A percentile compares a stretch with the other conserved stretches of the same genome.
phyloP scores from a whole-genome alignment of 352 stramenopile species.

The Globisporangium solare region DNA sequence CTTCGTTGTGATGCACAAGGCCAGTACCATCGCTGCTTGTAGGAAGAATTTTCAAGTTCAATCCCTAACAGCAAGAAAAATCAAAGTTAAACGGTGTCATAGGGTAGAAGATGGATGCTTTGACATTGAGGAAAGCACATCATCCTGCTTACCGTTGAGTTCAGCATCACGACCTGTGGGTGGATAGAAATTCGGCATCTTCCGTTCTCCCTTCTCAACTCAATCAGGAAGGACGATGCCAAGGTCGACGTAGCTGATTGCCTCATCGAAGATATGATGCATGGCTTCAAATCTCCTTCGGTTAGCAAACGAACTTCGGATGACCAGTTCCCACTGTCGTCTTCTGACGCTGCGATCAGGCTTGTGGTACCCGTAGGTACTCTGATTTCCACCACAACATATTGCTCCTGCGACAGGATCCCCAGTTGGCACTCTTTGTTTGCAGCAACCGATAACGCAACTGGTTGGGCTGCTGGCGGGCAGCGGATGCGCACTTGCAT shows the following conservation, averaged over 20 bases:
- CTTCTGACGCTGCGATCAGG: not conserved
- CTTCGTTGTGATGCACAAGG: conserved; percentile 7
- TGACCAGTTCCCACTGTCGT: conserved; percentile 10
- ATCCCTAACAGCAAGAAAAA: conserved; percentile 9
- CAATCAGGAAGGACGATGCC: conserved; percentile 27
- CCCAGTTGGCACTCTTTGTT: conserved; percentile 9
- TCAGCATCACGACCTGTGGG: conserved; percentile 50
- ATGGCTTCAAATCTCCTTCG: conserved; percentile 14
- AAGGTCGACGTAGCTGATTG: not conserved
- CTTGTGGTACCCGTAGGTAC: not conserved
- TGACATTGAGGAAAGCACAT: not conserved
- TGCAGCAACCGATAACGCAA: not conserved
- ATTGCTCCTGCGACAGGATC: conserved; percentile 9
- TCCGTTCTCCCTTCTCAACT: conserved; percentile 28
- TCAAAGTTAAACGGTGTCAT: not conserved
- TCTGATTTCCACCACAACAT: conserved; percentile 13
- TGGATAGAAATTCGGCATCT: conserved; percentile 34
- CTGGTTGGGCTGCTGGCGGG: conserved; percentile 5
- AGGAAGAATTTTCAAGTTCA: conserved; percentile 11
- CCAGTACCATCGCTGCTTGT: conserved; percentile 9
- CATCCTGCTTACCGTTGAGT: conserved; percentile 40
- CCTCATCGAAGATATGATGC: conserved; percentile 12
- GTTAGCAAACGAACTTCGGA: conserved; percentile 12
- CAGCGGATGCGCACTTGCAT: conserved; percentile 9
- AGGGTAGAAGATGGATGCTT: not conserved